Evolutionary conservation across 2,329 filamentous ascomycete genomes (phyloP).

Genomic region (Graphilbum ipis-grandicollis): DNA sequence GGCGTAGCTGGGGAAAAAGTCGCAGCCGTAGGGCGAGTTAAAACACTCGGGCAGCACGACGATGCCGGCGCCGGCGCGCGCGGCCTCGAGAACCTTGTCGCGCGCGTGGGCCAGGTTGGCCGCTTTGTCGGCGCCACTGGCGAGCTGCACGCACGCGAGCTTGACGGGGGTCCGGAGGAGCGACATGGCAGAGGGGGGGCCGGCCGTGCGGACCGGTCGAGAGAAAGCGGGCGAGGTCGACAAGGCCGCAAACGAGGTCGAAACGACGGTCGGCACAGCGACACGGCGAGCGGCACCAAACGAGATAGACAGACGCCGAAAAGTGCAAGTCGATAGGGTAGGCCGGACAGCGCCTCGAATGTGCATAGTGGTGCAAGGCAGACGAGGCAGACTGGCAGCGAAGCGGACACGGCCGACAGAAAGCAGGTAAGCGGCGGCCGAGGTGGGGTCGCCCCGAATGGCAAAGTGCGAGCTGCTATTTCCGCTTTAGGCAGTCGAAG

Average conservation of each 20-base stretch:
- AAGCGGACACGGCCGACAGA: too few species aligned
- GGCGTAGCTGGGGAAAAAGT: slow-evolving; percentile 83
- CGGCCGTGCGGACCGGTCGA: background rate
- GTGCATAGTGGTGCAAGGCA: too few species aligned
- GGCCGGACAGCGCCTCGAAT: too few species aligned
- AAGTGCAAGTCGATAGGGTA: too few species aligned
- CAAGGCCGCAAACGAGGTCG: background rate
- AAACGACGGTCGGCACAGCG: too few species aligned
- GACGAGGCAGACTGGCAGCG: too few species aligned
- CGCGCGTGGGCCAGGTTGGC: slow-evolving; percentile 70
- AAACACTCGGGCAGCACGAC: slow-evolving; percentile 96
- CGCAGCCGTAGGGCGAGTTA: slow-evolving; percentile 88
- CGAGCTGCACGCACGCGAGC: slow-evolving; percentile 67
- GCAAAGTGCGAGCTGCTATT: too few species aligned
- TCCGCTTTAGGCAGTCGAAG: too few species aligned
- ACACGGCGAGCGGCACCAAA: too few species aligned
- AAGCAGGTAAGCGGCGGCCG: too few species aligned
- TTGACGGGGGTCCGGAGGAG: slow-evolving; percentile 62
- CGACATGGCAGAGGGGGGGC: slow-evolving; percentile 9
- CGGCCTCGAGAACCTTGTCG: slow-evolving; percentile 67
- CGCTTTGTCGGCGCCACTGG: slow-evolving; percentile 66
- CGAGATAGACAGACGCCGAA: too few species aligned
- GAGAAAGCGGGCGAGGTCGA: background rate
- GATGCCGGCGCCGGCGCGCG: slow-evolving; percentile 58
- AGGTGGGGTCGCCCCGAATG: too few species aligned